These are phyloP conservation scores for Suzukiozyma palmioleophila DNA, from an alignment of 1,139 yeast species.

Conservation along the genomic window DNA sequence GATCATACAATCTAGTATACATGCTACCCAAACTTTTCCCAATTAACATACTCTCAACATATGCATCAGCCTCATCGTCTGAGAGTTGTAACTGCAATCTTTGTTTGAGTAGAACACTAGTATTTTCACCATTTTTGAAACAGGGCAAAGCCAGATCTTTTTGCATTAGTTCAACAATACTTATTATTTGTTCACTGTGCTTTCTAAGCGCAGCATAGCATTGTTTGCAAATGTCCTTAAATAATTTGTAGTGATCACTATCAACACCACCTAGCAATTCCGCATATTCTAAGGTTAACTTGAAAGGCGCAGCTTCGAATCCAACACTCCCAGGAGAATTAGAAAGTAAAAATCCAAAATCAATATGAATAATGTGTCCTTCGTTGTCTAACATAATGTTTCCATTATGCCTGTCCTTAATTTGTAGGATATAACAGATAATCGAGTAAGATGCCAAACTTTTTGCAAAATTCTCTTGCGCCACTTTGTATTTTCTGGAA, in stretches of 20 bases:
- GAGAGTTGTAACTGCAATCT: conserved; percentile 72
- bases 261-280: conserved; percentile 80
- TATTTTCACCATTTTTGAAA: conserved; percentile 80
- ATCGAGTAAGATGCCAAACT: conserved; percentile 89
- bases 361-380: conserved; percentile 94
- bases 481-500: conserved; percentile 53
- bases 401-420: conserved; percentile 95
- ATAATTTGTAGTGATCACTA: conserved; percentile 53
- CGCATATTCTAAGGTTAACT: conserved; percentile 80
- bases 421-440: conserved; percentile 81
- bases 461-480: conserved; percentile 77
- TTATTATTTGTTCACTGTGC: conserved; percentile 66
- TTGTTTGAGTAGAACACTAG: conserved; percentile 72
- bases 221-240: conserved; percentile 57
- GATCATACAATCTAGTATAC: conserved; percentile 89
- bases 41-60: conserved; percentile 70
- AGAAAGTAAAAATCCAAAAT: conserved; percentile 87
- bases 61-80: conserved; percentile 70
- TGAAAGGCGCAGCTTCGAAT: conserved; percentile 96
- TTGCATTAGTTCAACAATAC: conserved; percentile 90
- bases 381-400: conserved; percentile 90
- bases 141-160: conserved; percentile 88
- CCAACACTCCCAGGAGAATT: conserved; percentile 97
- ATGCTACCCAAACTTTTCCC: conserved; percentile 83
- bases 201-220: conserved; percentile 71